Evolutionary conservation across 2,329 filamentous ascomycete genomes (phyloP).

Genomic region (Malbranchea zuffiana): DNA sequence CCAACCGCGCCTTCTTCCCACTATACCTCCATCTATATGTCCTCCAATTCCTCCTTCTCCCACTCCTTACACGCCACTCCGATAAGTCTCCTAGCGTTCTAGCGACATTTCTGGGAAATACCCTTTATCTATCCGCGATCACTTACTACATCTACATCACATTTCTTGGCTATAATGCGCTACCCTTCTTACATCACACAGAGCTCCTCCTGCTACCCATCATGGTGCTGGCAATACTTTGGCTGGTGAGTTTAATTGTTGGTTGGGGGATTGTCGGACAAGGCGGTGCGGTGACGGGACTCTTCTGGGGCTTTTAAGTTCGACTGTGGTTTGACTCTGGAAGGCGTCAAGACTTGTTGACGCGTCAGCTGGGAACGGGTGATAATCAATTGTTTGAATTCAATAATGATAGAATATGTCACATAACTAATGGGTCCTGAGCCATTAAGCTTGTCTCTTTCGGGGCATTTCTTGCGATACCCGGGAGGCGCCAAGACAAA

Average conservation of each 20-base stretch:
- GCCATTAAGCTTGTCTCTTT: too few species aligned
- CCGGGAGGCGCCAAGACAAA: too few species aligned
- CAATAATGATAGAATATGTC: too few species aligned
- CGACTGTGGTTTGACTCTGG: too few species aligned
- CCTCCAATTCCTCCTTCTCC: conserved; percentile 56
- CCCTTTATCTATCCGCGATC: conserved; percentile 54
- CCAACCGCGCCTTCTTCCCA: conserved; percentile 56
- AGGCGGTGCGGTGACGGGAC: conserved; percentile 31
- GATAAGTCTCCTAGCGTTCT: conserved; percentile 38
- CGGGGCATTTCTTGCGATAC: too few species aligned
- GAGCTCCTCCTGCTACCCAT: conserved; percentile 54
- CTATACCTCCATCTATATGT: conserved; percentile 58
- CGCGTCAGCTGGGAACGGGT: too few species aligned
- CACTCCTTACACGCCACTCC: conserved; percentile 39
- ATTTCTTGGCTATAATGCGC: conserved; percentile 58
- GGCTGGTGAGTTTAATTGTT: conserved; percentile 42
- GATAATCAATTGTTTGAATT: too few species aligned
- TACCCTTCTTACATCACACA: conserved; percentile 57
- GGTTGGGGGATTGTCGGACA: conserved; percentile 38
- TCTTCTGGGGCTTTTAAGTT: conserved; percentile 36
- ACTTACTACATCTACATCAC: conserved; percentile 59
- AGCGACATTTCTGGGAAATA: conserved; percentile 51
- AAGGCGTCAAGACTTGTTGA: too few species aligned
- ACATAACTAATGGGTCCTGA: too few species aligned
- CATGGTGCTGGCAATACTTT: conserved; percentile 48